phyloP scores from a whole-genome alignment of 225 moss, liverwort and hornwort species.

The Bryoerythrophyllum caledonicum region DNA sequence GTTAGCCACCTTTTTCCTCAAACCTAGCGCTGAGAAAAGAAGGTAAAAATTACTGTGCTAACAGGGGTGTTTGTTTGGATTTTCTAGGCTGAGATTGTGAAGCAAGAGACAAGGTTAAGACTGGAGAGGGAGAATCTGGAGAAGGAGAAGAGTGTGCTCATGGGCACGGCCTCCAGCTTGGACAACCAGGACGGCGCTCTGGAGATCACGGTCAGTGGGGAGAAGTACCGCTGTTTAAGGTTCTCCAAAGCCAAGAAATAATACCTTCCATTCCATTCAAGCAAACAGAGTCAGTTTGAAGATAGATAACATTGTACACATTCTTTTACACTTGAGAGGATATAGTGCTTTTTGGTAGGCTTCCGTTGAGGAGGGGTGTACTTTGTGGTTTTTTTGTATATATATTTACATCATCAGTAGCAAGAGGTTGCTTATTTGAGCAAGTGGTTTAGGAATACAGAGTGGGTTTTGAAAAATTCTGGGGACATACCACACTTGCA shows the following conservation, averaged over 20 bases:
- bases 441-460: too few species aligned
- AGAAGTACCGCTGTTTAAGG: constrained; percentile 89
- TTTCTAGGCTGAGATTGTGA: constrained; percentile 75
- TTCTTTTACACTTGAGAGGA: constrained; percentile 24
- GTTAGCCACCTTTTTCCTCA: not conserved
- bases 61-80: not conserved
- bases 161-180: constrained; percentile 93
- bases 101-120: constrained; percentile 86
- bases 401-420: constrained; percentile 16
- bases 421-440: not conserved
- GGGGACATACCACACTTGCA: too few species aligned
- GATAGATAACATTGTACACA: constrained; percentile 31
- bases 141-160: constrained; percentile 97
- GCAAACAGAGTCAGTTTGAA: constrained; percentile 19
- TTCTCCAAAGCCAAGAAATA: constrained; percentile 95
- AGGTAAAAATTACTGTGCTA: not conserved
- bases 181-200: constrained; percentile 97
- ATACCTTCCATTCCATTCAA: not conserved
- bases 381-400: constrained; percentile 13
- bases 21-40: too few species aligned
- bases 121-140: constrained; percentile 93
- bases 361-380: constrained; percentile 19
- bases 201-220: constrained; percentile 96
- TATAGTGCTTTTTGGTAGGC: constrained; percentile 8
- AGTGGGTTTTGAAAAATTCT: too few species aligned